These are phyloP conservation scores for Coix lacrymajobi DNA, from an alignment of 176 grass and related monocot genomes.

Conservation along the genomic window DNA sequence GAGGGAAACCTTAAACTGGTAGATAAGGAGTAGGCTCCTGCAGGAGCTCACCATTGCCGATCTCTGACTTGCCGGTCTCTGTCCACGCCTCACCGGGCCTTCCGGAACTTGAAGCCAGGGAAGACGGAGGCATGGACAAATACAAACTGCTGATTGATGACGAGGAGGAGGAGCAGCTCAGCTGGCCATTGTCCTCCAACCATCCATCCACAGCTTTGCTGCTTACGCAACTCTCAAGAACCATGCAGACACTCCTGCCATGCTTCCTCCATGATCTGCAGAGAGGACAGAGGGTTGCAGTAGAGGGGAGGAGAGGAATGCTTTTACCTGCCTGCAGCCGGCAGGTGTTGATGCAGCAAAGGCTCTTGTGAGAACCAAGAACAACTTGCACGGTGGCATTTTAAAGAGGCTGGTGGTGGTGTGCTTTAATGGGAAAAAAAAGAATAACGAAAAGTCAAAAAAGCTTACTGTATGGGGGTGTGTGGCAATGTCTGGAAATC, in stretches of 20 bases:
- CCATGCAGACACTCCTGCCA: slow-evolving; percentile 37
- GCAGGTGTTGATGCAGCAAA: slow-evolving; percentile 18
- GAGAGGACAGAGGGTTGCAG: background rate
- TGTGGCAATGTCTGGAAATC: background rate
- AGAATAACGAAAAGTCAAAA: slow-evolving; percentile 7
- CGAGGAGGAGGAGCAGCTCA: slow-evolving; percentile 10
- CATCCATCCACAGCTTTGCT: background rate
- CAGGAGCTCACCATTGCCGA: slow-evolving; percentile 31
- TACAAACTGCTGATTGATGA: slow-evolving; percentile 22
- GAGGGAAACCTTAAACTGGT: background rate
- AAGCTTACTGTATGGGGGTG: slow-evolving; percentile 5
- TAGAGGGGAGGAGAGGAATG: background rate
- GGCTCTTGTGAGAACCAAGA: slow-evolving; percentile 11
- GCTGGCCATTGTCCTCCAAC: slow-evolving; percentile 21
- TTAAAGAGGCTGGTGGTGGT: slow-evolving; percentile 6
- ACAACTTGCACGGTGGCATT: slow-evolving; percentile 25
- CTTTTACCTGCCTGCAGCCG: background rate
- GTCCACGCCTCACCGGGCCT: slow-evolving; percentile 16
- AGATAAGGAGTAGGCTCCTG: slow-evolving; percentile 15
- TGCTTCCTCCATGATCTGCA: slow-evolving; percentile 23
- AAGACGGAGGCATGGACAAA: slow-evolving; percentile 21
- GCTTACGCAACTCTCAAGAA: slow-evolving; percentile 7
- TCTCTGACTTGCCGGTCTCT: slow-evolving; percentile 39
- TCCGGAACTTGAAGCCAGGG: slow-evolving; percentile 17
- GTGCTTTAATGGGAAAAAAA: background rate